Percentiles rank a stretch among this genome's conserved stretches.
Evolutionary conservation across 768 basidiomycete species (phyloP).

Genomic region (Strobilomyces dryophilus): DNA sequence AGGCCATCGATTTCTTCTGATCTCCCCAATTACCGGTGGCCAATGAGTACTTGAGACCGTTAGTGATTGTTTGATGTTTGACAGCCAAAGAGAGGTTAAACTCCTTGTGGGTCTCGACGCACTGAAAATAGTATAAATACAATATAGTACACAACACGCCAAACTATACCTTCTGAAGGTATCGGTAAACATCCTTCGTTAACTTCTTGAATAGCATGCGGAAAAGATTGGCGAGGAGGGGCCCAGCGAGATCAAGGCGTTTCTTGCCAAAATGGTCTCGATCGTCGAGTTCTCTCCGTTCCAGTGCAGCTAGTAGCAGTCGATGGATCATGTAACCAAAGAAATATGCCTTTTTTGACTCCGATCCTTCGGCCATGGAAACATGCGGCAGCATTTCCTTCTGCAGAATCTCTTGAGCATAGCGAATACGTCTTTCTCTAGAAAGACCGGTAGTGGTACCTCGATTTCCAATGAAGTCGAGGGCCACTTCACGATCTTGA

Average conservation of each 20-base stretch:
- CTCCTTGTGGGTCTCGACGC: slow-evolving; percentile 93
- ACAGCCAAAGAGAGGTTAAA: slow-evolving; percentile 91
- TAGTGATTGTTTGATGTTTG: slow-evolving; percentile 95
- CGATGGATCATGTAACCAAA: slow-evolving; percentile 99
- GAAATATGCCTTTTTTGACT: slow-evolving; percentile 99
- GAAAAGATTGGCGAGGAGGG: slow-evolving; percentile 94
- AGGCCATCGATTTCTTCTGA: slow-evolving; percentile 97
- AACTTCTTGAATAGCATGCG: slow-evolving; percentile 96
- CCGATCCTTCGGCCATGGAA: slow-evolving; percentile 91
- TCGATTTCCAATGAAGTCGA: slow-evolving; percentile 98
- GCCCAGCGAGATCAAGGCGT: slow-evolving; percentile 92
- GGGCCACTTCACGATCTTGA: slow-evolving; percentile 93
- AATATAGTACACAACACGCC: neutral
- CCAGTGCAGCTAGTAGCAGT: slow-evolving; percentile 86
- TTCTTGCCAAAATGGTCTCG: slow-evolving; percentile 99
- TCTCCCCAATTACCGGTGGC: slow-evolving; percentile 99
- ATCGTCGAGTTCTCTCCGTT: slow-evolving; percentile 94
- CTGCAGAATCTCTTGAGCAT: slow-evolving; percentile 96
- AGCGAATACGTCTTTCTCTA: slow-evolving; percentile 88
- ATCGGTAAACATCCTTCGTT: slow-evolving; percentile 94
- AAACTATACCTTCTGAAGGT: slow-evolving; percentile 83
- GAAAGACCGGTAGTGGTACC: slow-evolving; percentile 92
- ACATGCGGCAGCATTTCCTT: slow-evolving; percentile 99
- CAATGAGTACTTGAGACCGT: slow-evolving; percentile 95
- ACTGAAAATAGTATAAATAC: slow-evolving; percentile 45